Conservation (phyloP, 352 stramenopile genomes). For the Globisporangium middletonii region DNA sequence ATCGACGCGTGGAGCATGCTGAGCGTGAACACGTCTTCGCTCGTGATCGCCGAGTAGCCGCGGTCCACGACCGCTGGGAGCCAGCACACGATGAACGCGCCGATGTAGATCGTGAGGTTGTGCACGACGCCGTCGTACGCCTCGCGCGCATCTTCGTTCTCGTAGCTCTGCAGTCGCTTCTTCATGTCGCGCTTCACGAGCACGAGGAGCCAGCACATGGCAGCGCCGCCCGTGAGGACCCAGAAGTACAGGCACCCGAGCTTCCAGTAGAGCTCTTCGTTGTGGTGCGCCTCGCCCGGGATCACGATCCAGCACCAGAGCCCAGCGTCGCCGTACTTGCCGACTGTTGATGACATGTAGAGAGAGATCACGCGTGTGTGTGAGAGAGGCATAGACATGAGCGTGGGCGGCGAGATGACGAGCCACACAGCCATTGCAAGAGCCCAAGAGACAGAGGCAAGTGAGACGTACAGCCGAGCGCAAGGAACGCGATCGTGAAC, state of each 20-base stretch:
- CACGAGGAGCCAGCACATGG: constrained; percentile 58
- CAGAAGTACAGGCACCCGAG: constrained; percentile 68
- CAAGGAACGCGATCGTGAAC: constrained; percentile 47
- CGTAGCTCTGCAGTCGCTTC: constrained; percentile 56
- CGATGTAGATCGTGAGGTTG: constrained; percentile 81
- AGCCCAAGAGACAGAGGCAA: neutral
- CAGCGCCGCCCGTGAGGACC: constrained; percentile 49
- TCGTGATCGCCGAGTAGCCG: constrained; percentile 51
- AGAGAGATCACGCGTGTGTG: neutral
- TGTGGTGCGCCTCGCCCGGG: constrained; percentile 21
- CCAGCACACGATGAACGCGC: constrained; percentile 78
- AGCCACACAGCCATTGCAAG: neutral
- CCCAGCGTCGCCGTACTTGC: constrained; percentile 60
- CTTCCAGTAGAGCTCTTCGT: constrained; percentile 68
- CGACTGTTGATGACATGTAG: constrained; percentile 17
- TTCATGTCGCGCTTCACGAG: constrained; percentile 80
- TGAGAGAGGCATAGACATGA: neutral
- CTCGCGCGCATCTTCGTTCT: constrained; percentile 67
- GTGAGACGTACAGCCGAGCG: constrained; percentile 25
- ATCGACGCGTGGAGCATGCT: constrained; percentile 72
- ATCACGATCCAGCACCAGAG: constrained; percentile 79
- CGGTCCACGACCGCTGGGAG: constrained; percentile 60
- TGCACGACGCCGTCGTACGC: constrained; percentile 79
- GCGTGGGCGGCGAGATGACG: no score
- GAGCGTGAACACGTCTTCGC: constrained; percentile 47